A percentile compares a stretch with the other conserved stretches of the same genome.
Evolutionary conservation across 2,329 filamentous ascomycete species (phyloP).

Genomic region (Epichloe bromicola): DNA sequence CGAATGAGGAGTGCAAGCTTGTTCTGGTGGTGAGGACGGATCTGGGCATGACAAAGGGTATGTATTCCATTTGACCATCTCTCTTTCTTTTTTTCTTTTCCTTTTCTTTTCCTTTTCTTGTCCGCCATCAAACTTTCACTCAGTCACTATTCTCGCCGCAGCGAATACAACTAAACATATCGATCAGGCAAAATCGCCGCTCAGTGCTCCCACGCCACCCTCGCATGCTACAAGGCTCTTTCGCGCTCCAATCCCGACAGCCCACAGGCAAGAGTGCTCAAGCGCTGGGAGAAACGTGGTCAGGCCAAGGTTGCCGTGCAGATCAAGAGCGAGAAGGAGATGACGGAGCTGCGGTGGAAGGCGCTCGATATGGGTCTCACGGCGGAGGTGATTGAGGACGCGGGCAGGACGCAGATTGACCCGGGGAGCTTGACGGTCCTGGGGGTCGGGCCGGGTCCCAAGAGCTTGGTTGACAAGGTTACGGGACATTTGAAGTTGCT

Average conservation of each 20-base stretch:
- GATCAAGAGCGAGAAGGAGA: conserved; percentile 72
- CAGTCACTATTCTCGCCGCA: too few species aligned
- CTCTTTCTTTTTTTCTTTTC: background rate
- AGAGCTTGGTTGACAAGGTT: conserved; percentile 73
- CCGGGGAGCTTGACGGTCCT: conserved; percentile 85
- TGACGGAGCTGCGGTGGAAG: conserved; percentile 59
- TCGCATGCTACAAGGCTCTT: conserved; percentile 90
- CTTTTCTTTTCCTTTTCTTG: too few species aligned
- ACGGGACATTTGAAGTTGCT: conserved; percentile 77
- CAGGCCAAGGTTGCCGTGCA: conserved; percentile 93
- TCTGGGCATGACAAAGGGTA: conserved; percentile 94
- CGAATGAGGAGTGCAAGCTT: conserved; percentile 79
- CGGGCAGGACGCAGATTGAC: conserved; percentile 94
- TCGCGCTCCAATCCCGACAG: conserved; percentile 40
- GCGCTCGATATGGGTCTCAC: conserved; percentile 76
- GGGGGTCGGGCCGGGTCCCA: conserved; percentile 65
- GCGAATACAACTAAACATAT: background rate
- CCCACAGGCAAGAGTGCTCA: conserved; percentile 50
- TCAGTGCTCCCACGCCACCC: conserved; percentile 88
- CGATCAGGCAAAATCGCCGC: conserved; percentile 83
- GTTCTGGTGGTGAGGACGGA: conserved; percentile 88
- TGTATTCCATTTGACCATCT: conserved; percentile 8
- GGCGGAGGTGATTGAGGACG: conserved; percentile 83
- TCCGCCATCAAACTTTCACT: background rate
- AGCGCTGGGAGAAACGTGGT: conserved; percentile 72